Percentiles rank a stretch among this genome's conserved stretches.
phyloP scores from a whole-genome alignment of 75 land plant genomes.

The Picea sitchensis region DNA sequence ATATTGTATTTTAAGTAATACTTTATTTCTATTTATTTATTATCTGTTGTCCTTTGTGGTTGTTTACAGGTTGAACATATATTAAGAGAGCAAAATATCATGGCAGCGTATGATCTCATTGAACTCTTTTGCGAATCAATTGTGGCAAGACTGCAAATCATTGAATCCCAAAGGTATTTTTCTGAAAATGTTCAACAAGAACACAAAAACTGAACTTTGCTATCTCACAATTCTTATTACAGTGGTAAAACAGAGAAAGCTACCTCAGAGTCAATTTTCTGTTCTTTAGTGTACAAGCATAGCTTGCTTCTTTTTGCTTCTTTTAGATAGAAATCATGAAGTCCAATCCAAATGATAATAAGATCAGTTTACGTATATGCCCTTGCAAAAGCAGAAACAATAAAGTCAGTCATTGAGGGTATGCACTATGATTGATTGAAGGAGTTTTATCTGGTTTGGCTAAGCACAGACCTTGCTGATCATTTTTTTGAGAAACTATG shows the following conservation, averaged over 20 bases:
- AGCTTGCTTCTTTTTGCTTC: not conserved
- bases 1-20: no score
- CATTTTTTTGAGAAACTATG: not conserved
- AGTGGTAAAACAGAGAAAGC: not conserved
- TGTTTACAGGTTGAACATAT: constrained; percentile 82
- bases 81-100: constrained; percentile 75
- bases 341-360: not conserved
- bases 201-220: no score
- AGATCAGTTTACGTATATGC: not conserved
- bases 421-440: not conserved
- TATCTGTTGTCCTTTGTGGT: no score
- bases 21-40: no score
- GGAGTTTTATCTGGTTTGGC: not conserved
- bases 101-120: constrained; percentile 80
- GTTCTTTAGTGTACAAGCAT: not conserved
- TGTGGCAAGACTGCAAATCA: constrained; percentile 76
- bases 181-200: no score
- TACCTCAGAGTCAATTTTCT: not conserved
- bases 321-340: not conserved
- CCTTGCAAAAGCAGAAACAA: not conserved
- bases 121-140: constrained; percentile 81
- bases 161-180: constrained; percentile 86
- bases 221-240: no score
- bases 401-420: not conserved
- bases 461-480: not conserved